Percentiles rank a stretch among this genome's conserved stretches.
Conservation (phyloP, 2,329 filamentous ascomycete species). For the Aspergillus alliaceus region DNA sequence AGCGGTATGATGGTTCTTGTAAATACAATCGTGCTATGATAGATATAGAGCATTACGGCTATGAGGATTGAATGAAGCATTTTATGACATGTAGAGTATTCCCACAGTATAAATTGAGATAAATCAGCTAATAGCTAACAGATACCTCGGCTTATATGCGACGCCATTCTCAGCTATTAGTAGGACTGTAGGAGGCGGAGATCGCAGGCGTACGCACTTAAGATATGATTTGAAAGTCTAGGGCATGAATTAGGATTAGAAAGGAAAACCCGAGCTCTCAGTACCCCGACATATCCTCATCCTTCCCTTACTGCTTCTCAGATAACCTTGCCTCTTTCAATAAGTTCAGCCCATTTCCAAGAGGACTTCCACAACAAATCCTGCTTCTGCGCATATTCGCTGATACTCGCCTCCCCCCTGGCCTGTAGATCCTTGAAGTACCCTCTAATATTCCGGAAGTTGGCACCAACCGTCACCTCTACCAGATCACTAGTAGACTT, state of each 20-base stretch:
- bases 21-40: constrained; percentile 1
- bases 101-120: too few relatives aligned
- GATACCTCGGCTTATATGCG: too few relatives aligned
- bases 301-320: not conserved
- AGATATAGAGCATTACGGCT: not conserved
- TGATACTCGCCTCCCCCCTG: not conserved
- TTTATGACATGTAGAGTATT: too few relatives aligned
- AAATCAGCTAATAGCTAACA: too few relatives aligned
- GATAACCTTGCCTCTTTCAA: constrained; percentile 4
- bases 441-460: constrained; percentile 12
- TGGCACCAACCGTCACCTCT: constrained; percentile 12
- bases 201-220: too few relatives aligned
- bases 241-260: too few relatives aligned
- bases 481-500: constrained; percentile 21
- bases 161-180: too few relatives aligned
- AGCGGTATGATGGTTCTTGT: not conserved
- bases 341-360: constrained; percentile 19
- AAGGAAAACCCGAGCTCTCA: too few relatives aligned
- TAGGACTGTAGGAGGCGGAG: too few relatives aligned
- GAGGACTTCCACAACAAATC: constrained; percentile 18
- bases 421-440: constrained; percentile 17
- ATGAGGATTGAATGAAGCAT: not conserved
- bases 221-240: too few relatives aligned
- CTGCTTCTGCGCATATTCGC: constrained; percentile 5
- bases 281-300: too few relatives aligned